Base-by-base conservation (phyloP, 2,329 filamentous ascomycete genomes). In the Metarhizium brunneum region DNA sequence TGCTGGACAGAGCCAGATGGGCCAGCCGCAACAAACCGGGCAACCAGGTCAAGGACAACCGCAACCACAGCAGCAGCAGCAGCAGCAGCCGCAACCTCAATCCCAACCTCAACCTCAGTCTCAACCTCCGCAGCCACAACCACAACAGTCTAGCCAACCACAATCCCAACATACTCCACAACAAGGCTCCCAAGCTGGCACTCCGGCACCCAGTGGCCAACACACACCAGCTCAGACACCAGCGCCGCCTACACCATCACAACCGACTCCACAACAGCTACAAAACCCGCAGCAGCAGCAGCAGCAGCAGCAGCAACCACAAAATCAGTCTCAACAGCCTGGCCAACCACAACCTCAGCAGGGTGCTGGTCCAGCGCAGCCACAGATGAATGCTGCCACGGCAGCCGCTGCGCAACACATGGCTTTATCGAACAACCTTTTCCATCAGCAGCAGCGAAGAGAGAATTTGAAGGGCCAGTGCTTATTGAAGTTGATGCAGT, bases 401-500 rank as follows among this genome's bases (percentile, higher is more conserved):
- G 50, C 54, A 8, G 58, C 60, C 1, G 60, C 68, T 3, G 66
- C 69, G 13, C 71, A 73, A 55, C 70, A 73, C 57, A 58, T 71
- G 36, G 67, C 67, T 16, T 60, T 73, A 54, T 63, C 67, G 18
- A 71, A 63, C 32, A 57, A 57, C 18, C 56, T 74, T 54, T 71
- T 25, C 20, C 20, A 77, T 56, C 77, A 78, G 54, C 76, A 79
- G 61, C 77, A 79, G 61, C 76, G 76, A 59, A 73, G 73, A 53
- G 77, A 76, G 50, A 70, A 71, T 45, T 74, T 81, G 68, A 84
- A 81, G 64, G 76, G 79, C 3, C 76, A 81, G 56, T 85, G 79
- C 59, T 63, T 85, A 43, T 67, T 86, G 56, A 83, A 78, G 64
- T 68, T 87, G 47, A 76, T 83, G 70, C 79, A 82, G 59, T 86